Evolutionary conservation across 2,329 filamentous ascomycete species (phyloP).

Genomic region (Aschersonia sp.): DNA sequence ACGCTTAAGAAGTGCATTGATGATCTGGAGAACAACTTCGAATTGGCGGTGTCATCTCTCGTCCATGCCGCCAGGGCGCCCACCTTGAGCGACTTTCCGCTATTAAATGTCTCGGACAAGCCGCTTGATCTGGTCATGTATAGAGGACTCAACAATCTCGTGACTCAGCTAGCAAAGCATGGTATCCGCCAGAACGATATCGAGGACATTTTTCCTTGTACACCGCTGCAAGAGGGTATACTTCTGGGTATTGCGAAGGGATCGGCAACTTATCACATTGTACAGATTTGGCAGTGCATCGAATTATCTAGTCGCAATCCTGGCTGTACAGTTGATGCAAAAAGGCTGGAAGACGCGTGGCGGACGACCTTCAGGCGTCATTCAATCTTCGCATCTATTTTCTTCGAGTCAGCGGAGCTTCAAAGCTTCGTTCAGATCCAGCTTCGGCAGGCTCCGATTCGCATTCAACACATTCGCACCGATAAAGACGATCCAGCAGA

Average conservation of each 20-base stretch:
- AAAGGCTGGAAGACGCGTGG: not conserved
- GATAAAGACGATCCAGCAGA: not conserved
- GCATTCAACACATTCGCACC: not conserved
- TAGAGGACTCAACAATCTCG: not conserved
- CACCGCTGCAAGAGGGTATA: slow-evolving; percentile 2
- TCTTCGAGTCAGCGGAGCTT: not conserved
- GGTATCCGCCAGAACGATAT: not conserved
- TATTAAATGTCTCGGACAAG: not conserved
- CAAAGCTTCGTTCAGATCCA: not conserved
- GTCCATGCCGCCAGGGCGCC: not conserved
- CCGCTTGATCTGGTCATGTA: not conserved
- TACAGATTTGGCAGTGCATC: not conserved
- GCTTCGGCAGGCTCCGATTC: not conserved
- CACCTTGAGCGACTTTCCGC: not conserved
- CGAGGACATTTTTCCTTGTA: slow-evolving; percentile 1
- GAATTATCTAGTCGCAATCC: not conserved
- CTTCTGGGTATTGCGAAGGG: not conserved
- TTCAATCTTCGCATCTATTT: not conserved
- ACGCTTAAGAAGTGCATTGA: not conserved
- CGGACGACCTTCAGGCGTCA: not conserved
- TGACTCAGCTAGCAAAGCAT: not conserved
- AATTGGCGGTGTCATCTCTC: not conserved
- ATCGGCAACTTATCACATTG: not conserved
- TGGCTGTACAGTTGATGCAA: not conserved
- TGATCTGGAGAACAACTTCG: not conserved